A percentile compares a stretch with the other conserved stretches of the same genome.
These are phyloP conservation scores for Aulographum hederae DNA, from an alignment of 2,329 filamentous ascomycete species.

Conservation along the genomic window DNA sequence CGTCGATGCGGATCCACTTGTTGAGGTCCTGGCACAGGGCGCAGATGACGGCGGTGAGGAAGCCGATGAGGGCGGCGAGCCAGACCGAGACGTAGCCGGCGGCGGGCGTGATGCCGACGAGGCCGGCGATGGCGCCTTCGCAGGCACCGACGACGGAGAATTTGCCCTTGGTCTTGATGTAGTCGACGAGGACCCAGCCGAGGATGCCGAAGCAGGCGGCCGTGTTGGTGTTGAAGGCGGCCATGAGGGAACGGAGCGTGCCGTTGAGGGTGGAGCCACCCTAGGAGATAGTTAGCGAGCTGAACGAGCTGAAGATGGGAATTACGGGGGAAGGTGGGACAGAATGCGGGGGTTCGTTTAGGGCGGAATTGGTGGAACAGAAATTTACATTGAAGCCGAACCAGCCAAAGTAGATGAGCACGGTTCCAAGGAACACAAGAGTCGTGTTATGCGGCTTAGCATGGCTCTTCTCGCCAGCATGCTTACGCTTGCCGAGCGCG, in stretches of 20 bases:
- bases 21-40: slow-evolving; percentile 31
- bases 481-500: slow-evolving; percentile 39
- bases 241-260: slow-evolving; percentile 34
- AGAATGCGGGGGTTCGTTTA: no score
- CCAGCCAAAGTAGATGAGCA: slow-evolving; percentile 49
- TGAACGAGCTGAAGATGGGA: not conserved
- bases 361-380: no score
- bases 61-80: slow-evolving; percentile 37
- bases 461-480: slow-evolving; percentile 28
- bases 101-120: slow-evolving; percentile 41
- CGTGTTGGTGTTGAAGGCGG: slow-evolving; percentile 39
- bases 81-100: slow-evolving; percentile 34
- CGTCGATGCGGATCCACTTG: slow-evolving; percentile 35
- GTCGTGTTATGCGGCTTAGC: slow-evolving; percentile 43
- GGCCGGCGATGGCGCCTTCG: slow-evolving; percentile 37
- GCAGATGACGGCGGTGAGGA: slow-evolving; percentile 34
- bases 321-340: no score
- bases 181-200: slow-evolving; percentile 35
- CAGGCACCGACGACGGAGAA: slow-evolving; percentile 39
- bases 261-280: slow-evolving; percentile 36
- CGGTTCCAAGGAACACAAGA: slow-evolving; percentile 44
- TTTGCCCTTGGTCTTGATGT: slow-evolving; percentile 30
- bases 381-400: slow-evolving; percentile 42
- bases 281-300: no score
- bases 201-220: slow-evolving; percentile 35